These are phyloP conservation scores for Cercospora brassicicola DNA, from an alignment of 2,329 filamentous ascomycete genomes.

Conservation along the genomic window DNA sequence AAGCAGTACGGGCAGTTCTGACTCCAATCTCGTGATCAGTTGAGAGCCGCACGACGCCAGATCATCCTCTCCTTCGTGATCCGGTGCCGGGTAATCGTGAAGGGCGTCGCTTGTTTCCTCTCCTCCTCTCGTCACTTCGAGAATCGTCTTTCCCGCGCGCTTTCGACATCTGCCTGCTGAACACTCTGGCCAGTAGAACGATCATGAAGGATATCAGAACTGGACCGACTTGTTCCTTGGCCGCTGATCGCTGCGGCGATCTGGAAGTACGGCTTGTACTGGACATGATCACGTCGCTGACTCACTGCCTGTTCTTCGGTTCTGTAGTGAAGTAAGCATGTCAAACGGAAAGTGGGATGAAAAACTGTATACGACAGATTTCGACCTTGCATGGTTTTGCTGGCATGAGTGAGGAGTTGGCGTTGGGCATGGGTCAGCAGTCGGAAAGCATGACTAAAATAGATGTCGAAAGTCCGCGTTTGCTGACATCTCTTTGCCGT, in stretches of 20 bases:
- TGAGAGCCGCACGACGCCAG: not conserved
- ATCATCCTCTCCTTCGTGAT: not conserved
- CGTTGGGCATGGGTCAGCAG: not conserved
- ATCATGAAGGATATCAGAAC: not conserved
- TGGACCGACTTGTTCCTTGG: not conserved
- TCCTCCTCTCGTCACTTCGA: not conserved
- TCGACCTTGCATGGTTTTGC: not conserved
- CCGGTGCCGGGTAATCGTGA: too few relatives aligned
- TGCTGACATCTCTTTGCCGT: not conserved
- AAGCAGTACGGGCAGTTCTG: not conserved
- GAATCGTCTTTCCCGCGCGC: not conserved
- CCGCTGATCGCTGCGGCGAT: not conserved
- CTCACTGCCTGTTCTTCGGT: not conserved
- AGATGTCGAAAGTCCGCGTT: not conserved
- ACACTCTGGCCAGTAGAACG: not conserved
- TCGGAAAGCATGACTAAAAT: not conserved
- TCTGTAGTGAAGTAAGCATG: not conserved
- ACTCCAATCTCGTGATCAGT: not conserved
- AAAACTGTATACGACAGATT: not conserved
- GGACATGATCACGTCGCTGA: not conserved
- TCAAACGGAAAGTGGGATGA: not conserved
- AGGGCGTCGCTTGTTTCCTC: not conserved
- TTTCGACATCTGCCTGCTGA: not conserved
- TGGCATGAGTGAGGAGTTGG: not conserved
- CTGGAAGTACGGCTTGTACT: not conserved